phyloP scores from a whole-genome alignment of 495 filamentous ascomycete genomes.

The Daldinia bambusicola region DNA sequence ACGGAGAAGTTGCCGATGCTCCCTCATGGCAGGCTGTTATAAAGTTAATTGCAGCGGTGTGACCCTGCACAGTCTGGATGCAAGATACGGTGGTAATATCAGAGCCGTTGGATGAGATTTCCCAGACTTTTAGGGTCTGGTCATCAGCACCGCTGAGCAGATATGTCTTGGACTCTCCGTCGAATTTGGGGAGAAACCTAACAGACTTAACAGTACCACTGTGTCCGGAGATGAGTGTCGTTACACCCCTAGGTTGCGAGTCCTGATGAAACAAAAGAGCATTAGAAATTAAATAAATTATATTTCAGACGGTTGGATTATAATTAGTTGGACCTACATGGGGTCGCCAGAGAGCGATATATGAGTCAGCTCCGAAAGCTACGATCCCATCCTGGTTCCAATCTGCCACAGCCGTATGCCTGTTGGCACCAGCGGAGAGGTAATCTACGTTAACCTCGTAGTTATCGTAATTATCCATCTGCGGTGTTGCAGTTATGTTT shows the following conservation, averaged over 20 bases:
- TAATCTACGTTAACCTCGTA: conserved; percentile 59
- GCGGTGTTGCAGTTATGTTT: conserved; percentile 4
- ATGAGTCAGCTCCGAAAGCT: conserved; percentile 89
- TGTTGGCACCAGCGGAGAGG: conserved; percentile 87
- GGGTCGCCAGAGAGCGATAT: conserved; percentile 90
- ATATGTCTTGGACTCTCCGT: conserved; percentile 58
- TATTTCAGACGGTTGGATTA: not conserved
- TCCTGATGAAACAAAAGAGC: conserved; percentile 46
- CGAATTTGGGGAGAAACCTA: conserved; percentile 72
- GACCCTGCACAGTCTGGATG: conserved; percentile 65
- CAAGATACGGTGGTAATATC: conserved; percentile 47
- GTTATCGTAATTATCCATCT: conserved; percentile 35
- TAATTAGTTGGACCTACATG: conserved; percentile 64
- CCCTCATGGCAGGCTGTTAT: conserved; percentile 65
- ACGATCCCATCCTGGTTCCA: conserved; percentile 82
- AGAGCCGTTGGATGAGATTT: conserved; percentile 38
- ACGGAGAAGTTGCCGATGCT: conserved; percentile 14
- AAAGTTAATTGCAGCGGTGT: conserved; percentile 81
- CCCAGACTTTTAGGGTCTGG: conserved; percentile 81
- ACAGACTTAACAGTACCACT: conserved; percentile 83
- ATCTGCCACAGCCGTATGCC: conserved; percentile 88
- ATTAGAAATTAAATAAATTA: conserved; percentile 36
- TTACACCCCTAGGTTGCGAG: conserved; percentile 68
- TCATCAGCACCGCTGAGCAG: conserved; percentile 87
- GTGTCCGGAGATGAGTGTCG: conserved; percentile 80